These are phyloP conservation scores for Monascus purpureus DNA, from an alignment of 495 filamentous ascomycete genomes.

Conservation along the genomic window DNA sequence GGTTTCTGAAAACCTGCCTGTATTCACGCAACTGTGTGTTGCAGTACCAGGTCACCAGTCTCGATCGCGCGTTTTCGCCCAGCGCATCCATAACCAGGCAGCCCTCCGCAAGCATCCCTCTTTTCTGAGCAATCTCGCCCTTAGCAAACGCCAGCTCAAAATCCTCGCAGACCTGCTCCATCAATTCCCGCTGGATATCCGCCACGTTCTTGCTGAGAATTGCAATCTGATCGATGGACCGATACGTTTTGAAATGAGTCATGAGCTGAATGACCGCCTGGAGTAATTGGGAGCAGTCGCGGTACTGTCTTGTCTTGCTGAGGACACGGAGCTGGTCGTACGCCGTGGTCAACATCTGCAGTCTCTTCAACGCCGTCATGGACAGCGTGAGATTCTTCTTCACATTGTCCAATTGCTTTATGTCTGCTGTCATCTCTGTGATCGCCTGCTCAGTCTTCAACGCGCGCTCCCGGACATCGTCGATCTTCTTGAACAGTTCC, in stretches of 20 bases:
- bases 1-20: constrained; percentile 85
- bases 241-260: constrained; percentile 96
- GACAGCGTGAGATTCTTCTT: constrained; percentile 93
- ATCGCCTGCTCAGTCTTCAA: constrained; percentile 89
- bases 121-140: constrained; percentile 59
- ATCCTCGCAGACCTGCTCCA: constrained; percentile 96
- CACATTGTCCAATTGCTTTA: constrained; percentile 91
- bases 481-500: constrained; percentile 87
- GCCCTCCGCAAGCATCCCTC: constrained; percentile 63
- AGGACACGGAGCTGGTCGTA: constrained; percentile 88
- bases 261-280: constrained; percentile 96
- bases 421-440: constrained; percentile 98
- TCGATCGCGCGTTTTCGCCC: constrained; percentile 71
- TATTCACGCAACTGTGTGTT: constrained; percentile 96
- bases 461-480: constrained; percentile 79
- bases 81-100: constrained; percentile 92
- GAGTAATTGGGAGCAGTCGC: constrained; percentile 88
- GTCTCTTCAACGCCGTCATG: constrained; percentile 92
- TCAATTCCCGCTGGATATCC: constrained; percentile 81
- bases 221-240: constrained; percentile 95
- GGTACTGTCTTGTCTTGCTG: constrained; percentile 77
- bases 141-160: constrained; percentile 94
- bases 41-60: constrained; percentile 92
- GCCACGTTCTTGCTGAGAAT: constrained; percentile 85
- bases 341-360: constrained; percentile 97